These are phyloP conservation scores for Raphanus hybrid DNA, from an alignment of 441 rosid genomes.

Conservation along the genomic window DNA sequence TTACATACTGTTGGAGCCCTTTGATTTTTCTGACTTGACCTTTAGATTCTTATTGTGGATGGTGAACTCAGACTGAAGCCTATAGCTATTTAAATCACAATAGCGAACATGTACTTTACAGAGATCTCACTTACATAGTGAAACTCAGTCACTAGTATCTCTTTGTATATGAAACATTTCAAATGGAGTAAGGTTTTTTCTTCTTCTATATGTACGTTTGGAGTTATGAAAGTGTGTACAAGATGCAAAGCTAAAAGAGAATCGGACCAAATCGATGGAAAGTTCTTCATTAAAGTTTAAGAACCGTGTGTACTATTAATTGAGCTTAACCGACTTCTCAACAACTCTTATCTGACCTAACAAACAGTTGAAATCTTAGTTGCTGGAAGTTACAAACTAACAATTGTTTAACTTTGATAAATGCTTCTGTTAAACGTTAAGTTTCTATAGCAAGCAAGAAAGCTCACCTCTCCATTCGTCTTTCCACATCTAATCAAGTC, in stretches of 20 bases:
- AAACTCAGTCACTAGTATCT: neutral
- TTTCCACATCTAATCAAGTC: too few species aligned
- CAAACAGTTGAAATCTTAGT: too few species aligned
- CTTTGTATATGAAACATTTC: neutral
- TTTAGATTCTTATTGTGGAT: too few species aligned
- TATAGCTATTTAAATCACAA: too few species aligned
- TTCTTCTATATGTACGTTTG: neutral
- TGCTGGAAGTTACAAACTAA: too few species aligned
- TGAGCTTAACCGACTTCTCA: neutral
- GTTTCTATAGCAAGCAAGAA: too few species aligned
- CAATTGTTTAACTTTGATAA: too few species aligned
- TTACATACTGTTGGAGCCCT: constrained; percentile 32
- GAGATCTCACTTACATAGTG: neutral
- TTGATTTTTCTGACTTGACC: too few species aligned
- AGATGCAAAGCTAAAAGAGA: neutral
- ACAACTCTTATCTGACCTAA: neutral
- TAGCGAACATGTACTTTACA: neutral
- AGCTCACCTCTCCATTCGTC: too few species aligned
- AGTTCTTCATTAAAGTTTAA: neutral
- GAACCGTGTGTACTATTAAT: neutral
- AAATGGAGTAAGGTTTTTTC: neutral
- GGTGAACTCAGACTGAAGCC: too few species aligned
- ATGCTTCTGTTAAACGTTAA: too few species aligned
- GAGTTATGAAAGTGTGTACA: neutral
- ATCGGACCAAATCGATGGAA: too few species aligned